Conservation (phyloP, 2,329 filamentous ascomycete species). For the Pseudogymnoascus sp. region DNA sequence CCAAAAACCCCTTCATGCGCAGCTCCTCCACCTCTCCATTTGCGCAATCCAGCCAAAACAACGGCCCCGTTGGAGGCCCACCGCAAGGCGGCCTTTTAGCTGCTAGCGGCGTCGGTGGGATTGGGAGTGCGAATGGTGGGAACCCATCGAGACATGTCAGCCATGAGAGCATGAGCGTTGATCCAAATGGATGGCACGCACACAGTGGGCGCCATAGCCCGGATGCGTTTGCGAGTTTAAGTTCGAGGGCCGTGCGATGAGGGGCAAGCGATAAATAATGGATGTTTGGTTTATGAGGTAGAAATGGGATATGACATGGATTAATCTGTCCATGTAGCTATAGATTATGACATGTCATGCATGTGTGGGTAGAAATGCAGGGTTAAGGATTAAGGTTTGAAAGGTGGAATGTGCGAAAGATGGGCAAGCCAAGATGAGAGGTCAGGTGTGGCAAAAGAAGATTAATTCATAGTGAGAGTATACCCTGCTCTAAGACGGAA, state of each 20-base stretch:
- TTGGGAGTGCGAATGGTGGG: constrained; percentile 14
- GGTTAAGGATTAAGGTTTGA: neutral
- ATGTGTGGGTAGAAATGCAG: neutral
- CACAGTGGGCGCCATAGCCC: constrained; percentile 67
- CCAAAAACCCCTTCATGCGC: constrained; percentile 28
- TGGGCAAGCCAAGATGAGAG: neutral
- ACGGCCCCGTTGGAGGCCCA: neutral
- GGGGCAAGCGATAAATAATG: neutral
- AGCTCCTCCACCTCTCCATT: neutral
- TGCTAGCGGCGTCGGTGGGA: neutral
- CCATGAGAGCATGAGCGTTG: constrained; percentile 57
- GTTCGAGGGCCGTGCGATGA: constrained; percentile 23
- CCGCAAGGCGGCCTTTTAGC: neutral
- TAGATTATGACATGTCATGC: neutral
- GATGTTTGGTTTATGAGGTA: neutral
- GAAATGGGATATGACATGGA: neutral
- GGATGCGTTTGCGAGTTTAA: constrained; percentile 68
- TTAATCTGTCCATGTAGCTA: neutral
- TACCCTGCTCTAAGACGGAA: neutral
- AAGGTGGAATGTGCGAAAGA: neutral
- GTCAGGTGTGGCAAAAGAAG: neutral
- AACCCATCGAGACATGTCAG: constrained; percentile 42
- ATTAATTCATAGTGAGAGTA: neutral
- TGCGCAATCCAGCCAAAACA: neutral
- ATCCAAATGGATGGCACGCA: constrained; percentile 47